Evolutionary conservation across 1,284 basidiomycete species (phyloP), one percentile per base, ranked within the genome.

Genomic region (Ustilago shanxiensis): DNA sequence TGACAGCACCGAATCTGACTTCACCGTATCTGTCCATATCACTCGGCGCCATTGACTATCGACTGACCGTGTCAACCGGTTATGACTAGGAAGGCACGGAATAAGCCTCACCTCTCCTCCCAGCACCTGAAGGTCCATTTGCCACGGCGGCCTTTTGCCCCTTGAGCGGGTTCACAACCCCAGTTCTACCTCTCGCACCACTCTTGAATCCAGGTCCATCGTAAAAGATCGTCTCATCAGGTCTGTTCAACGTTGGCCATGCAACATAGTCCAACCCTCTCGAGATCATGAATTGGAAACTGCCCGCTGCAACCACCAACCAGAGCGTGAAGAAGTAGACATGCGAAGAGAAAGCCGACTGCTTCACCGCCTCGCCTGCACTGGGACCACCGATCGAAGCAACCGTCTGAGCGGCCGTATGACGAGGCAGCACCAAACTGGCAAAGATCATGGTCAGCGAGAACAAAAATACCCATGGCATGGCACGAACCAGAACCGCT

Each of bases 391-490:
- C 68, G 1, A 77, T 61, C 8, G 53, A 45, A 2, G 56, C 56
- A 9, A 69, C 22, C 2, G 70, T 66, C 52, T 62, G 57, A n/a
- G 68, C 68, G 3, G 65, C 66, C 2, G 65, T 54, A 33, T 72
- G 60, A 13, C 71, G 60, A 13, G 83, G 83, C 29, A 84, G 57
- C 31, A 83, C 66, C 24, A 79, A 16, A 47, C 68, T 75, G 22
- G 66, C 64, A 41, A 83, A 24, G 92, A 97, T 92, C 79, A 96
- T 93, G 51, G 94, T 72, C 0, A 81, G 26, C 10, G 94, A 92
- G 83, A 95, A 93, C 24, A 89, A 90, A 22, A 93, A 88, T 37
- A 93, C 87, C 77, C 93, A 93, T 18, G 96, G 96, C 88, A 95
- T 91, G 39, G 93, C 91, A 79, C 94, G 92, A 81, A 93, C 91